phyloP scores from a whole-genome alignment of 2,329 filamentous ascomycete species.

The Neocatenulostroma microsporum region DNA sequence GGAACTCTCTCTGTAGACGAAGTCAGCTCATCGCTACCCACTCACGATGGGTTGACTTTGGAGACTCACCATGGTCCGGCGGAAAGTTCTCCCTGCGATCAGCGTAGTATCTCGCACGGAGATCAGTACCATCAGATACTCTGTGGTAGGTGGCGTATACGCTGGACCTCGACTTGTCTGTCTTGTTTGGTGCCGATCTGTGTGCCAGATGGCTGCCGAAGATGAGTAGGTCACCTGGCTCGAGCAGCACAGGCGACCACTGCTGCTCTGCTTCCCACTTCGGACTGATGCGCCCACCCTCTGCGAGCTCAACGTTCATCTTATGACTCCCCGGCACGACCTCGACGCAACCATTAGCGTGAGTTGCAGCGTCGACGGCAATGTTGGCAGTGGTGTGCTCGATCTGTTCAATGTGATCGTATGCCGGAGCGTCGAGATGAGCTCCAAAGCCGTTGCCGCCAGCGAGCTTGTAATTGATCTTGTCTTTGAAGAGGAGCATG shows the following conservation, averaged over 20 bases:
- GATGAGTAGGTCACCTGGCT: conserved; percentile 31
- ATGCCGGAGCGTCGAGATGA: conserved; percentile 37
- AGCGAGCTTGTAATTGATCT: conserved; percentile 38
- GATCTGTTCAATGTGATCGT: conserved; percentile 36
- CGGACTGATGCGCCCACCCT: conserved; percentile 30
- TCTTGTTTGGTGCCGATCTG: conserved; percentile 31
- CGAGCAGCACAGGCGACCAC: conserved; percentile 31
- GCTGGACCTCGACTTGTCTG: conserved; percentile 30
- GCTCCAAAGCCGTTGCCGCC: conserved; percentile 36
- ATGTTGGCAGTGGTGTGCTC: conserved; percentile 36
- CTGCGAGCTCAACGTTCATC: conserved; percentile 29
- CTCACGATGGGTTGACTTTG: conserved; percentile 1
- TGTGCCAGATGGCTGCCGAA: conserved; percentile 37
- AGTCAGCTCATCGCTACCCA: conserved; percentile 5
- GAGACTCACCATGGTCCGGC: conserved; percentile 29
- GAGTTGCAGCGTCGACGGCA: conserved; percentile 32
- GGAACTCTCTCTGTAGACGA: conserved; percentile 14
- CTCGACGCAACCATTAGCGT: conserved; percentile 34
- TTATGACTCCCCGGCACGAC: conserved; percentile 34
- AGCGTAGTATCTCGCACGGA: conserved; percentile 37
- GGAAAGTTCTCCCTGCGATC: conserved; percentile 36
- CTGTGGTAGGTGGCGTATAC: conserved; percentile 40
- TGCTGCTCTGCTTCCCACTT: conserved; percentile 30
- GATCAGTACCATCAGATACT: conserved; percentile 30
- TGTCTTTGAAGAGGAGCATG: conserved; percentile 39